A percentile compares a stretch with the other conserved stretches of the same genome.
Evolutionary conservation across 495 filamentous ascomycete genomes (phyloP).

Genomic region (Podospora australis): DNA sequence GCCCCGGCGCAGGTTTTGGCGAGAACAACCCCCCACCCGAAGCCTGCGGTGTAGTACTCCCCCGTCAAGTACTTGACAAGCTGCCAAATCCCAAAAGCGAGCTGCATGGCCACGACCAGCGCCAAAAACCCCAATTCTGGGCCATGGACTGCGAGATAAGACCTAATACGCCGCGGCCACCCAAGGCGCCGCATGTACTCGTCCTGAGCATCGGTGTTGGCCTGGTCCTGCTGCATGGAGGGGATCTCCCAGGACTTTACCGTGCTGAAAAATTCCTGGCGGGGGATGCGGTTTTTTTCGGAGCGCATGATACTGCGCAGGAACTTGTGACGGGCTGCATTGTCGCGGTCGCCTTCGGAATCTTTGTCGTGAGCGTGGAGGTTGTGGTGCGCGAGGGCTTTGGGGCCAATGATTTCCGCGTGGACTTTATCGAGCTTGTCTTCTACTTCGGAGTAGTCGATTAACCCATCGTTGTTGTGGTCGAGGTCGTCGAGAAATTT

Average conservation of each 20-base stretch:
- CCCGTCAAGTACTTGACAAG: slow-evolving; percentile 28
- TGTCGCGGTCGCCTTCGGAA: slow-evolving; percentile 7
- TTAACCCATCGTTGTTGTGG: slow-evolving; percentile 28
- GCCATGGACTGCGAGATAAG: slow-evolving; percentile 29
- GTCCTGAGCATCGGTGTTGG: slow-evolving; percentile 13
- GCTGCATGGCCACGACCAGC: slow-evolving; percentile 26
- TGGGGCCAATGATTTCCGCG: slow-evolving; percentile 30
- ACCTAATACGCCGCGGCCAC: slow-evolving; percentile 17
- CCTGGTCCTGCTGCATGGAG: slow-evolving; percentile 19
- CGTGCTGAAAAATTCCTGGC: slow-evolving; percentile 24
- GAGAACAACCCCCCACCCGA: slow-evolving; percentile 34
- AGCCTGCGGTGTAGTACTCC: slow-evolving; percentile 15
- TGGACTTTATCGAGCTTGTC: slow-evolving; percentile 31
- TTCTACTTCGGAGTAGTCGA: slow-evolving; percentile 33
- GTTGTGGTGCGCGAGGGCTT: slow-evolving; percentile 23
- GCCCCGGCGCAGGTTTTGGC: slow-evolving; percentile 34
- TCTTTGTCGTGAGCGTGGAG: neutral
- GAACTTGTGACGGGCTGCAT: slow-evolving; percentile 28
- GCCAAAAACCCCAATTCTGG: slow-evolving; percentile 26
- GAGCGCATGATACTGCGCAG: slow-evolving; percentile 29
- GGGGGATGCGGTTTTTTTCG: slow-evolving; percentile 20
- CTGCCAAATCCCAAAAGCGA: slow-evolving; percentile 35
- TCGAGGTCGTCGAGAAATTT: slow-evolving; percentile 34
- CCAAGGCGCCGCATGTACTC: slow-evolving; percentile 14
- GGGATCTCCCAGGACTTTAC: slow-evolving; percentile 32